Percentiles rank a stretch among this genome's conserved stretches.
phyloP scores from a whole-genome alignment of 352 stramenopile genomes.

The Pythium coloratum region DNA sequence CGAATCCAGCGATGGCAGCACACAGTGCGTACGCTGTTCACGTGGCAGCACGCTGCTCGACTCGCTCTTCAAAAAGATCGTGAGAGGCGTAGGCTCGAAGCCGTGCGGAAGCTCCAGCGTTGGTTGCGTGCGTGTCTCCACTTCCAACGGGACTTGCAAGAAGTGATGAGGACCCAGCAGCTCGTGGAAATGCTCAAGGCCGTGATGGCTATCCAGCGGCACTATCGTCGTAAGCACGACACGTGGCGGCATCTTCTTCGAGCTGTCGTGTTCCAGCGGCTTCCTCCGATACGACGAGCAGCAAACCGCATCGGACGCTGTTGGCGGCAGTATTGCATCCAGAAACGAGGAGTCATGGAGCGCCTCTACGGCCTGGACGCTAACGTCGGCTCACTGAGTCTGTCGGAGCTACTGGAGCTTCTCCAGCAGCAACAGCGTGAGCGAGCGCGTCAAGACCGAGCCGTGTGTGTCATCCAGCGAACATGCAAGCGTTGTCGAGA shows the following conservation, averaged over 20 bases:
- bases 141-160: slow-evolving; percentile 7
- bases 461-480: slow-evolving; percentile 34
- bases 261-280: slow-evolving; percentile 30
- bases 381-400: neutral
- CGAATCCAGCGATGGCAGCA: slow-evolving; percentile 18
- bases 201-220: slow-evolving; percentile 41
- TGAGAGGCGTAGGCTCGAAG: neutral
- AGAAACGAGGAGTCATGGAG: neutral
- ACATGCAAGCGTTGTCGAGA: slow-evolving; percentile 30
- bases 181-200: slow-evolving; percentile 29
- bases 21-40: neutral
- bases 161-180: slow-evolving; percentile 18
- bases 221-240: slow-evolving; percentile 34
- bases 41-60: slow-evolving; percentile 16
- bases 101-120: slow-evolving; percentile 1
- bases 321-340: neutral
- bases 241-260: slow-evolving; percentile 33
- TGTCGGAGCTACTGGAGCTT: slow-evolving; percentile 27
- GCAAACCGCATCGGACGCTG: neutral
- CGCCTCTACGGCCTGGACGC: neutral
- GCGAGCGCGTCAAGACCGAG: neutral
- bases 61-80: neutral
- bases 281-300: slow-evolving; percentile 22
- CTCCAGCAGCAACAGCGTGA: slow-evolving; percentile 23
- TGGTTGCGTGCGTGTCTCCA: neutral